Conservation (phyloP, 768 basidiomycete species). For the Podaxis carcinomalis region DNA sequence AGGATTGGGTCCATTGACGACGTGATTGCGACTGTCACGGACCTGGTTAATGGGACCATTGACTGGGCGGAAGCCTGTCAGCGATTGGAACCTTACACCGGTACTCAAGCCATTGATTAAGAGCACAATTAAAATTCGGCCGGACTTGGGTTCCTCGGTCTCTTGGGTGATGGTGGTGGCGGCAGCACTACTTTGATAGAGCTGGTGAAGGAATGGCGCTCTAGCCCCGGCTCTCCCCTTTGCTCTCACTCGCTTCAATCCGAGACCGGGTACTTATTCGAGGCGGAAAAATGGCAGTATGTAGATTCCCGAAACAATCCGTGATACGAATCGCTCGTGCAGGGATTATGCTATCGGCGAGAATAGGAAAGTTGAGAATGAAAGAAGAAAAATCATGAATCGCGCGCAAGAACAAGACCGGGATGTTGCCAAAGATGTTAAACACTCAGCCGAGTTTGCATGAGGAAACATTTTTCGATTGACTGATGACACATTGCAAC, state of each 20-base stretch:
- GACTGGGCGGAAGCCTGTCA: slow-evolving; percentile 75
- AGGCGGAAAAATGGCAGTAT: neutral
- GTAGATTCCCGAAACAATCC: neutral
- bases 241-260: neutral
- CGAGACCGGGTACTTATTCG: neutral
- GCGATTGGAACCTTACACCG: slow-evolving; percentile 76
- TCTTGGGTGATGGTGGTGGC: neutral
- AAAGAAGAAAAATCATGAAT: neutral
- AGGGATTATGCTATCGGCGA: neutral
- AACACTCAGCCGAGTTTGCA: neutral
- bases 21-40: slow-evolving; percentile 75
- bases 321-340: neutral
- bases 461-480: neutral
- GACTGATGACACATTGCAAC: neutral
- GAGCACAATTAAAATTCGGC: neutral
- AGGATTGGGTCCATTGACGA: slow-evolving; percentile 88
- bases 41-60: slow-evolving; percentile 70
- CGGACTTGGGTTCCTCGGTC: neutral
- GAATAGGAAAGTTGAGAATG: neutral
- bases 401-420: neutral
- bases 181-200: neutral
- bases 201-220: neutral
- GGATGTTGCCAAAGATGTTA: neutral
- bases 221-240: neutral
- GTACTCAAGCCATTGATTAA: slow-evolving; percentile 78